phyloP scores from a whole-genome alignment of 83 land plant species.

The Picea abies region DNA sequence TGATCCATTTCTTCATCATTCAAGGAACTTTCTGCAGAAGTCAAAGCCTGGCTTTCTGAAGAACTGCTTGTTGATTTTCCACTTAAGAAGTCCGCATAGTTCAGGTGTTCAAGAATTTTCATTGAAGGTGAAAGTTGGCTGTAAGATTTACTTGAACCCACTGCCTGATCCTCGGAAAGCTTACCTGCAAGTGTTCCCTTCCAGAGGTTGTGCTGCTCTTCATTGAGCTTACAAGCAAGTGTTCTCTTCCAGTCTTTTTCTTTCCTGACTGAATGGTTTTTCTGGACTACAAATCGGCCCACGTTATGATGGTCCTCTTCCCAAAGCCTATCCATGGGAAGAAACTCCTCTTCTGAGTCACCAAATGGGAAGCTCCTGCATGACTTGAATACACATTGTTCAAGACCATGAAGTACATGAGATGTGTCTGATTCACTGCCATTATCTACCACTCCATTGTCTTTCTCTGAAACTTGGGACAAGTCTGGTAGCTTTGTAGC shows the following conservation, averaged over 20 bases:
- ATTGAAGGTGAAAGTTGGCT: conserved; percentile 3
- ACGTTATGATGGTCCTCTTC: not conserved
- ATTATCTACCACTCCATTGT: not conserved
- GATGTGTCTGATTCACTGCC: not conserved
- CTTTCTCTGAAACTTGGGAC: not conserved
- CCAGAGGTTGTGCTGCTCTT: conserved; percentile 33
- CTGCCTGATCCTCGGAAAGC: conserved; percentile 4
- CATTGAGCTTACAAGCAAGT: conserved; percentile 66
- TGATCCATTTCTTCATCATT: conserved; percentile 10
- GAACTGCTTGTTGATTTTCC: not conserved
- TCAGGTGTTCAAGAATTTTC: conserved; percentile 2
- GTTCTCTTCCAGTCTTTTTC: conserved; percentile 76
- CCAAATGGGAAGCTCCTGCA: conserved; percentile 11
- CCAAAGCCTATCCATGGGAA: conserved; percentile 11
- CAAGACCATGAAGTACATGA: conserved; percentile 4
- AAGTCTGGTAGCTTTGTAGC: not conserved
- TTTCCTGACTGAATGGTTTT: conserved; percentile 17
- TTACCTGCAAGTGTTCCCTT: conserved; percentile 30
- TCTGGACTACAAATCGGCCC: not conserved
- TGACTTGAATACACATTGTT: conserved; percentile 9
- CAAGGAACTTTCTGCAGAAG: conserved; percentile 59
- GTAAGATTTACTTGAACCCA: not conserved
- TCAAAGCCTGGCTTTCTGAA: conserved; percentile 41
- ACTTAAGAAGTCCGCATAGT: not conserved
- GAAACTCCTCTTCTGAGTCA: conserved; percentile 2